These are phyloP conservation scores for Trichoderma parareesei DNA, from an alignment of 495 filamentous ascomycete species.

Conservation along the genomic window DNA sequence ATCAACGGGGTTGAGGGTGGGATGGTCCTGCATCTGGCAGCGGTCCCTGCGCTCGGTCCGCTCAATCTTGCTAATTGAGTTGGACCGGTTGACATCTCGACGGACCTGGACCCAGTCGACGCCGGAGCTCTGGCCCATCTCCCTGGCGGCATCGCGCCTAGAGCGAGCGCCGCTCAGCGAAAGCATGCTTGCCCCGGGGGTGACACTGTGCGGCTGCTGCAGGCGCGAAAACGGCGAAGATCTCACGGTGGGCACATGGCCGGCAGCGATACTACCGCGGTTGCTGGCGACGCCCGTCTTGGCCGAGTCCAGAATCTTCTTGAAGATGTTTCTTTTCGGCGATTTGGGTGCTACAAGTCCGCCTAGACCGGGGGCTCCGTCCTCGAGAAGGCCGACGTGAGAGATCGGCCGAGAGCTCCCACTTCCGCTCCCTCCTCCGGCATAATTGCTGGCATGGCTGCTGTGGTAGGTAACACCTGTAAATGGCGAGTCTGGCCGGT, in stretches of 20 bases:
- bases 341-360: conserved; percentile 79
- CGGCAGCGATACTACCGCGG: conserved; percentile 70
- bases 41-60: conserved; percentile 77
- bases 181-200: conserved; percentile 5
- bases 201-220: neutral
- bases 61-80: conserved; percentile 84
- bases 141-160: conserved; percentile 46
- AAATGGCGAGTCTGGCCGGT: conserved; percentile 62
- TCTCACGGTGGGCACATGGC: conserved; percentile 38
- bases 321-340: conserved; percentile 92
- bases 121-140: conserved; percentile 56
- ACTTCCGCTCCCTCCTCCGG: conserved; percentile 25
- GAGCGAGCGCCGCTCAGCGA: conserved; percentile 12
- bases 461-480: conserved; percentile 77
- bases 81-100: conserved; percentile 89
- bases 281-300: conserved; percentile 89
- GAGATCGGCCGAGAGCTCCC: conserved; percentile 31
- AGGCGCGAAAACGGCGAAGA: conserved; percentile 20
- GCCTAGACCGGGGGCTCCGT: conserved; percentile 52
- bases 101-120: conserved; percentile 95
- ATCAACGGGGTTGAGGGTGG: conserved; percentile 81
- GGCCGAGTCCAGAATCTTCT: conserved; percentile 89
- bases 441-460: conserved; percentile 57
- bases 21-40: conserved; percentile 89
- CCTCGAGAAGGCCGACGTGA: conserved; percentile 37